phyloP scores from a whole-genome alignment of 805 yeast genomes.

The Saccharomycopsis oosterbeekiorum region DNA sequence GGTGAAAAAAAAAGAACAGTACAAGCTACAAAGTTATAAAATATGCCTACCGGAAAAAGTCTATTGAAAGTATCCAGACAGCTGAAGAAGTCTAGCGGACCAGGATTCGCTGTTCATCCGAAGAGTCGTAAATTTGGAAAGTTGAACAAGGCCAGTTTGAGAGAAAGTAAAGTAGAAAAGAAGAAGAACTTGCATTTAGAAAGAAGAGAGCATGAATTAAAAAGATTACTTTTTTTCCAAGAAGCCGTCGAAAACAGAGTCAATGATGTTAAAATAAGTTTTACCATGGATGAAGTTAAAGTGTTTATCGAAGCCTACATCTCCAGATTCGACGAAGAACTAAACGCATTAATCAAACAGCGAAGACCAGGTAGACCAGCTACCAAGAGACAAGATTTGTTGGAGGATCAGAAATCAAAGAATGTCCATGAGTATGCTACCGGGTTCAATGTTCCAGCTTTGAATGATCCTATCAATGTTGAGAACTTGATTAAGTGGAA shows the following conservation, averaged over 20 bases:
- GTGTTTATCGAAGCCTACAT: slow-evolving; percentile 52
- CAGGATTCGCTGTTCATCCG: slow-evolving; percentile 50
- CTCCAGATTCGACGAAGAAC: slow-evolving; percentile 64
- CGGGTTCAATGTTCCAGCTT: slow-evolving; percentile 68
- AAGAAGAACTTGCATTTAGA: slow-evolving; percentile 50
- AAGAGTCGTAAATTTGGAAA: slow-evolving; percentile 84
- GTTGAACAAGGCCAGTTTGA: slow-evolving; percentile 72
- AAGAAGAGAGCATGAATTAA: slow-evolving; percentile 49
- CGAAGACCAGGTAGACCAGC: slow-evolving; percentile 89
- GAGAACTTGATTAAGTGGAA: slow-evolving; percentile 62
- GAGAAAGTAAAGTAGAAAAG: slow-evolving; percentile 62
- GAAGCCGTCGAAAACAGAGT: slow-evolving; percentile 37
- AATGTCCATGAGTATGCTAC: slow-evolving; percentile 55
- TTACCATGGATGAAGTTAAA: slow-evolving; percentile 49
- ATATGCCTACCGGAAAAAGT: slow-evolving; percentile 62
- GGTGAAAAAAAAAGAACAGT: neutral
- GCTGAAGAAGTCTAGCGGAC: slow-evolving; percentile 41
- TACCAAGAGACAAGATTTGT: slow-evolving; percentile 52
- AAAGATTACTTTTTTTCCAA: slow-evolving; percentile 51
- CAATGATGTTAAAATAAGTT: slow-evolving; percentile 32
- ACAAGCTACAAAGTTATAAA: neutral
- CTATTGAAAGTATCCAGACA: slow-evolving; percentile 56
- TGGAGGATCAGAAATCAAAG: slow-evolving; percentile 50
- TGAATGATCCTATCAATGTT: slow-evolving; percentile 52
- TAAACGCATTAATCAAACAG: slow-evolving; percentile 45